A percentile compares a stretch with the other conserved stretches of the same genome.
Conservation (phyloP, 352 stramenopile species). For the Aphanomyces stellatus region DNA sequence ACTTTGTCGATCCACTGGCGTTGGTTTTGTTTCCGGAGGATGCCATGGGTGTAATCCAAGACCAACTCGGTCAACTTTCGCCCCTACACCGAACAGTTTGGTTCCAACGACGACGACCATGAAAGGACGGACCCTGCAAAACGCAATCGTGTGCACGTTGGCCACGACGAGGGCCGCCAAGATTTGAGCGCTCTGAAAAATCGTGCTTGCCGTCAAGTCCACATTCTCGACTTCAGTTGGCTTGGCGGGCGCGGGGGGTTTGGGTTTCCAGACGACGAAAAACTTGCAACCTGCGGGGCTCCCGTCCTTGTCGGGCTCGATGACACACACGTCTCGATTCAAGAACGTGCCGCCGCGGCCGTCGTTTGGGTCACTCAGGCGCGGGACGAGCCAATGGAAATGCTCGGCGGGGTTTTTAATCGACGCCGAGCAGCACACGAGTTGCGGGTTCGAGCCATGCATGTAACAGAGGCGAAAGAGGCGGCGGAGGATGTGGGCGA, state of each 20-base stretch:
- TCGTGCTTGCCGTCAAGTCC: conserved; percentile 43
- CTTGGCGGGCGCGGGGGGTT: conserved; percentile 11
- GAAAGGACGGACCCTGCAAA: conserved; percentile 68
- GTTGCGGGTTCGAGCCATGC: conserved; percentile 73
- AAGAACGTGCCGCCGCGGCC: too few relatives aligned
- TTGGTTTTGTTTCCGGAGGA: conserved; percentile 36
- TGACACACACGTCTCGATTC: conserved; percentile 38
- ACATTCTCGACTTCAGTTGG: conserved; percentile 22
- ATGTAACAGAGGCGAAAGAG: conserved; percentile 82
- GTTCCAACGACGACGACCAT: too few relatives aligned
- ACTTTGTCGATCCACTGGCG: conserved; percentile 60
- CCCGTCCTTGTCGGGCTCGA: conserved; percentile 76
- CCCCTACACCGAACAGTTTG: too few relatives aligned
- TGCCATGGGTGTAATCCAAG: conserved; percentile 73
- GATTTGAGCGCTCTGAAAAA: conserved; percentile 89
- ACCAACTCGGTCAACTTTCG: conserved; percentile 91
- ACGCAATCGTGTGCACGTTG: conserved; percentile 90
- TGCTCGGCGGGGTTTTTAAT: conserved; percentile 90
- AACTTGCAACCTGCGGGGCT: conserved; percentile 86
- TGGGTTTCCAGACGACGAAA: conserved; percentile 95
- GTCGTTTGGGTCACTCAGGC: too few relatives aligned
- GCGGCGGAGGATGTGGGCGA: conserved; percentile 83
- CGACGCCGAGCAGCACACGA: conserved; percentile 95
- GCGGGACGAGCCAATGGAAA: conserved; percentile 86
- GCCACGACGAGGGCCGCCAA: conserved; percentile 86